phyloP scores from a whole-genome alignment of 148 eudicot genomes.

The Nepenthes mirabilis region DNA sequence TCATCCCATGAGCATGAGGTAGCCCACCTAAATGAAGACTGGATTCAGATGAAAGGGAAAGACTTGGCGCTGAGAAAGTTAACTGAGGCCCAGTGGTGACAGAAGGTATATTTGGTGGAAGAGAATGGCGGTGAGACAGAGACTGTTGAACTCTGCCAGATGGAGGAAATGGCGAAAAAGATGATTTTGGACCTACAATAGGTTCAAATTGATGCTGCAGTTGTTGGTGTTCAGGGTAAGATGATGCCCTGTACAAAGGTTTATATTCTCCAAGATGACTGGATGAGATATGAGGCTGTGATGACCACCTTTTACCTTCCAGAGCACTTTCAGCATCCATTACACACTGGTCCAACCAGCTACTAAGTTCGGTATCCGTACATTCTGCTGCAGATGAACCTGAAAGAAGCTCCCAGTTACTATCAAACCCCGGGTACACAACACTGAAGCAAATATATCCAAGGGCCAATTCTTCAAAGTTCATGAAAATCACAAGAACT shows the following conservation, averaged over 20 bases:
- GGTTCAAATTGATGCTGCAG: slow-evolving; percentile 30
- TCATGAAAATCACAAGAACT: too few relatives aligned
- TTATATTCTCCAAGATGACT: slow-evolving; percentile 27
- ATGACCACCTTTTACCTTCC: slow-evolving; percentile 60
- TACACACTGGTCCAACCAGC: slow-evolving; percentile 38
- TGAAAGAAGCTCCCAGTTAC: slow-evolving; percentile 10
- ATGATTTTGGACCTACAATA: slow-evolving; percentile 31
- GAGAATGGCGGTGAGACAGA: slow-evolving; percentile 26
- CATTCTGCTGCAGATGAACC: slow-evolving; percentile 70
- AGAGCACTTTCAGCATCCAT: slow-evolving; percentile 35
- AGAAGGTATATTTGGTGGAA: slow-evolving; percentile 29
- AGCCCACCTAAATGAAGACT: slow-evolving; percentile 20
- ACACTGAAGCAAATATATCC: too few relatives aligned
- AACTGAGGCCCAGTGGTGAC: slow-evolving; percentile 33
- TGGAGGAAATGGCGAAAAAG: slow-evolving; percentile 46
- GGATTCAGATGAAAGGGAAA: slow-evolving; percentile 29
- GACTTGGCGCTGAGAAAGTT: slow-evolving; percentile 23
- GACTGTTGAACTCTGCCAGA: slow-evolving; percentile 31
- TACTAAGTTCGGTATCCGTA: slow-evolving; percentile 11
- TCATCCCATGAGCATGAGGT: slow-evolving; percentile 26
- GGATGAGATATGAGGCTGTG: slow-evolving; percentile 46
- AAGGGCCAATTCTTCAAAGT: too few relatives aligned
- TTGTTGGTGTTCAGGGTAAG: slow-evolving; percentile 12
- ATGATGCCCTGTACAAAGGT: slow-evolving; percentile 31
- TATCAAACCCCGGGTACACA: too few relatives aligned